Evolutionary conservation across 495 filamentous ascomycete species (phyloP).

Genomic region (Podospora australis): DNA sequence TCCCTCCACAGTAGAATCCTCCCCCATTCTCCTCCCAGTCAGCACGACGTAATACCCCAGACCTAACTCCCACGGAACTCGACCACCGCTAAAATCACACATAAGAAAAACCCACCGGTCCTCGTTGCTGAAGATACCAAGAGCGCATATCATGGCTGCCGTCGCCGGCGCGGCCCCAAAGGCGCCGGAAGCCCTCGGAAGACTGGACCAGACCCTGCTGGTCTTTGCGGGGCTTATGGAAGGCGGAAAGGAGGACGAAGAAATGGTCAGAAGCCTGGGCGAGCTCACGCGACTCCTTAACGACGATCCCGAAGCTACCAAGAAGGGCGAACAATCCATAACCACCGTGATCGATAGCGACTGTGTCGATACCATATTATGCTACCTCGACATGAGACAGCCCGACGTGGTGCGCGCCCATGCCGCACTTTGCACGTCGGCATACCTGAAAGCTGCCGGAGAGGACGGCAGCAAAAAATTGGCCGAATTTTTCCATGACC

Average conservation of each 20-base stretch:
- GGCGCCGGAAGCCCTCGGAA: slow-evolving; percentile 12
- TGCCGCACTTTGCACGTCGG: slow-evolving; percentile 67
- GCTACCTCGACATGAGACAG: slow-evolving; percentile 70
- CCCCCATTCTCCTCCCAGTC: too few species aligned
- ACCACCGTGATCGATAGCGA: slow-evolving; percentile 67
- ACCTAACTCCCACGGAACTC: too few species aligned
- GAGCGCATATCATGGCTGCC: slow-evolving; percentile 13
- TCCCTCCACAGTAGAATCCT: too few species aligned
- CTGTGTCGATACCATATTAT: slow-evolving; percentile 70
- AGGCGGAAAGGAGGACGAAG: slow-evolving; percentile 49
- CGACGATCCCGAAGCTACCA: slow-evolving; percentile 36
- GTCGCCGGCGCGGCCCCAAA: slow-evolving; percentile 2
- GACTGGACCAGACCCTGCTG: slow-evolving; percentile 43
- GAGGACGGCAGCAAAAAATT: slow-evolving; percentile 60
- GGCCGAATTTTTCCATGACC: slow-evolving; percentile 55
- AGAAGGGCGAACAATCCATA: slow-evolving; percentile 40
- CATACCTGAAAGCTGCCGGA: slow-evolving; percentile 70
- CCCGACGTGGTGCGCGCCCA: slow-evolving; percentile 61
- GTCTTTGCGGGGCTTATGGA: slow-evolving; percentile 51
- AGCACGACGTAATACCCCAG: too few species aligned
- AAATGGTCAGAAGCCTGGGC: slow-evolving; percentile 42
- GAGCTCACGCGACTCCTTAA: slow-evolving; percentile 44
- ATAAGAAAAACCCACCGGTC: background rate
- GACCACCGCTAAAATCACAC: too few species aligned
- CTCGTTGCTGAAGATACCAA: background rate